These are phyloP conservation scores for Penicillium pancosmium DNA, from an alignment of 495 filamentous ascomycete species.

Conservation along the genomic window DNA sequence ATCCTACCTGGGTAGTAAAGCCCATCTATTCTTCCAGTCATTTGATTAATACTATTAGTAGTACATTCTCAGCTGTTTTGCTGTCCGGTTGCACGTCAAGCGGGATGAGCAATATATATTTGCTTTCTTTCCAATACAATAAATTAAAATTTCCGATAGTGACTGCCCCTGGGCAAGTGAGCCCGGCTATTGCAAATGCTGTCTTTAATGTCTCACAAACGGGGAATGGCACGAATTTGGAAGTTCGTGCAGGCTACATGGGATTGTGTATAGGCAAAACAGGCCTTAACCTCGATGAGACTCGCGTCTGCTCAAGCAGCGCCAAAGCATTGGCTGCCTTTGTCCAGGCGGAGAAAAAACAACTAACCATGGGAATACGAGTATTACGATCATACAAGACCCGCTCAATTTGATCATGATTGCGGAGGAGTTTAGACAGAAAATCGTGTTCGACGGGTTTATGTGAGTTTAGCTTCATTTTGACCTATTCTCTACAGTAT, in stretches of 20 bases:
- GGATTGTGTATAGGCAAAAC: conserved; percentile 12
- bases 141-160: not conserved
- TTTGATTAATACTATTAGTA: too few species aligned
- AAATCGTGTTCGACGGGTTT: conserved; percentile 25
- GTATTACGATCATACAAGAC: conserved; percentile 3
- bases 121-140: conserved; percentile 20
- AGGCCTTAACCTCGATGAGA: too few species aligned
- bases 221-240: conserved; percentile 5
- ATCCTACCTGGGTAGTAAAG: not conserved
- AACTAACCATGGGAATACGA: not conserved
- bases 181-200: conserved; percentile 8
- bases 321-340: not conserved
- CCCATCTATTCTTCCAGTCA: too few species aligned
- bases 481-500: not conserved
- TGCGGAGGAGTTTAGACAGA: conserved; percentile 18
- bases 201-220: conserved; percentile 12
- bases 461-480: conserved; percentile 14
- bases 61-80: conserved; percentile 8
- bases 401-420: conserved; percentile 25
- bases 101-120: conserved; percentile 18
- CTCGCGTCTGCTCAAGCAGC: conserved; percentile 11
- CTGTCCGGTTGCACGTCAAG: conserved; percentile 18
- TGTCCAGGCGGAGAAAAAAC: not conserved
- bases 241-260: conserved; percentile 21
- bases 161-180: conserved; percentile 2